These are phyloP conservation scores for Lobosporangium transversale DNA, from an alignment of 192 early-diverging fungal genomes.

Conservation along the genomic window DNA sequence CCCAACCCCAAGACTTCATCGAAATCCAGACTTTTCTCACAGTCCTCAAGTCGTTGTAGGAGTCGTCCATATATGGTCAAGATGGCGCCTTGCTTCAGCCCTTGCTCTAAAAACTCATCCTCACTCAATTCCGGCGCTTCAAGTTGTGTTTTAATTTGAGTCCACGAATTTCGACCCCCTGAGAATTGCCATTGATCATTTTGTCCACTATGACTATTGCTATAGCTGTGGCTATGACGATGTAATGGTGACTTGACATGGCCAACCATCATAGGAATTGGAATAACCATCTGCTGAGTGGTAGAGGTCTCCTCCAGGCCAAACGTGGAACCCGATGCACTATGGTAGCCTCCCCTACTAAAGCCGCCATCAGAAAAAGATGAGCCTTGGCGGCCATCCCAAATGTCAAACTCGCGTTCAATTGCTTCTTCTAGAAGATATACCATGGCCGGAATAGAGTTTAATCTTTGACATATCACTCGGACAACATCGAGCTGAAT, in stretches of 20 bases:
- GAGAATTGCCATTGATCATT: not conserved
- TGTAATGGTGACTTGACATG: slow-evolving; percentile 19
- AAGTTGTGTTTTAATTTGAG: slow-evolving; percentile 14
- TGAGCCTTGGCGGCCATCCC: slow-evolving; percentile 22
- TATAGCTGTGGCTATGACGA: too few relatives aligned
- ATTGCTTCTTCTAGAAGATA: slow-evolving; percentile 41
- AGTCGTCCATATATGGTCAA: slow-evolving; percentile 33
- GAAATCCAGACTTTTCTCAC: slow-evolving; percentile 36
- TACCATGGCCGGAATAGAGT: slow-evolving; percentile 40
- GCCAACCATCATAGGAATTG: slow-evolving; percentile 12
- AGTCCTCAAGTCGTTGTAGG: slow-evolving; percentile 28
- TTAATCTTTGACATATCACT: slow-evolving; percentile 24
- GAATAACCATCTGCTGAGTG: slow-evolving; percentile 13
- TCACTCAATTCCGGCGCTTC: slow-evolving; percentile 40
- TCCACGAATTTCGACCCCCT: slow-evolving; percentile 32
- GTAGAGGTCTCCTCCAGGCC: slow-evolving; percentile 26
- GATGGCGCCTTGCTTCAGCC: slow-evolving; percentile 23
- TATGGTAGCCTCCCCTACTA: not conserved
- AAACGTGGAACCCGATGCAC: slow-evolving; percentile 19
- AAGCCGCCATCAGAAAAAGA: slow-evolving; percentile 1
- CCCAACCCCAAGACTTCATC: slow-evolving; percentile 43
- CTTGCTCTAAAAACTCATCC: slow-evolving; percentile 41
- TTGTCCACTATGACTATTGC: not conserved
- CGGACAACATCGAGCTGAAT: slow-evolving; percentile 39
- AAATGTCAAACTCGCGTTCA: slow-evolving; percentile 39